Evolutionary conservation across 192 early-diverging fungal genomes (phyloP), one percentile per base, ranked within the genome.

Genomic region (Entophlyctis luteolus): DNA sequence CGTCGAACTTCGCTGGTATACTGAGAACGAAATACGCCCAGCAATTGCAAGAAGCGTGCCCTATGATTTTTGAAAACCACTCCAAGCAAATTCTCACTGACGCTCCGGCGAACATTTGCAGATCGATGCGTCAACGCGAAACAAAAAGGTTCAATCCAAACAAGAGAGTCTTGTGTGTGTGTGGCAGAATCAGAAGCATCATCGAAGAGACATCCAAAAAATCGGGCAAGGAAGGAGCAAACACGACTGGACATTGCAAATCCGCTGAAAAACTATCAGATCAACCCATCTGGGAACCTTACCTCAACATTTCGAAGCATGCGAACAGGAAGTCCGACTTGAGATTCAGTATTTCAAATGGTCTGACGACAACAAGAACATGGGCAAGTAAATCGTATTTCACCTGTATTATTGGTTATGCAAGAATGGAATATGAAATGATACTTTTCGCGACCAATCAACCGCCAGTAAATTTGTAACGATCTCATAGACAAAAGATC

Each of bases 341-440:
- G 6, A 83, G 57, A 0, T 31, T 20, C 12, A 91, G 67, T 52
- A 92, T 76, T 10, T 69, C 77, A 12, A 78, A 56, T 18, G 89
- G 80, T 0, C 77, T 49, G 2, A 89, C 66, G 55, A 79, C 79
- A 2, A 76, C 65, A 0, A 87, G 75, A 48, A 89, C 55, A 34
- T 88, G 81, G 0, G 85, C 79, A 27, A 95, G 68, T 28, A 95
- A 81, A 59, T 91, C 80, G 72, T 93, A 90, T 68, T 93, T 95
- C 39, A 75, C 58, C 66, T 52, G 20, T 36, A 10, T 25, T 36
- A 65, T 20, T 35, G 32, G 10, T 12, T 20, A 16, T 38, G 33
- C 25, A 46, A 58, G 25, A 58, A 27, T 36, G 22, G 56, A 12
- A 39, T n/a, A 16, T 28, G 10, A 36, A 34, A 29, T 57, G 23